A percentile compares a stretch with the other conserved stretches of the same genome.
phyloP scores from a whole-genome alignment of 805 yeast species.

The Starmerella roubikii region DNA sequence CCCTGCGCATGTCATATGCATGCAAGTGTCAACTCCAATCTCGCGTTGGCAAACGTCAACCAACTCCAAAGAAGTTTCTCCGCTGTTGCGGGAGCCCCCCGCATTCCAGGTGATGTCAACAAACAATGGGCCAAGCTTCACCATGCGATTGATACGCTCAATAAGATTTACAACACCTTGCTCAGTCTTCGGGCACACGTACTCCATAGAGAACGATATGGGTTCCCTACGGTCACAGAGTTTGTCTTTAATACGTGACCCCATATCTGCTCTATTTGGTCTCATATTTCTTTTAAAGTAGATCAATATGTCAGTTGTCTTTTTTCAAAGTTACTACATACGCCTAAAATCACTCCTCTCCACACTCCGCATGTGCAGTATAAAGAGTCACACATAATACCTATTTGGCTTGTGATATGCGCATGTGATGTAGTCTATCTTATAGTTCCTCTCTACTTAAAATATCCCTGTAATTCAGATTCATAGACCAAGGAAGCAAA shows the following conservation, averaged over 20 bases:
- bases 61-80: slow-evolving; percentile 66
- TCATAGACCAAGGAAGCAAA: background rate
- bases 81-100: slow-evolving; percentile 65
- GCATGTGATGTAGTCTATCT: background rate
- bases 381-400: too few relatives aligned
- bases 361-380: background rate
- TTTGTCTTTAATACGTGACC: slow-evolving; percentile 37
- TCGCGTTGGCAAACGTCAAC: slow-evolving; percentile 83
- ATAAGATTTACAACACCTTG: slow-evolving; percentile 94
- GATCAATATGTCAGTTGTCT: too few relatives aligned
- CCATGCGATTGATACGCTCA: slow-evolving; percentile 97
- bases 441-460: too few relatives aligned
- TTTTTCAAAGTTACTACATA: slow-evolving; percentile 1
- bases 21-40: slow-evolving; percentile 86
- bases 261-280: background rate
- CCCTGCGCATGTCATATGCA: slow-evolving; percentile 95
- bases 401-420: too few relatives aligned
- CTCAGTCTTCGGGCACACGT: slow-evolving; percentile 91
- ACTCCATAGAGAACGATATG: slow-evolving; percentile 80
- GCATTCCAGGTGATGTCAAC: slow-evolving; percentile 98
- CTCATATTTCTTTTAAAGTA: too few relatives aligned
- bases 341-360: background rate
- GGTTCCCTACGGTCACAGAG: slow-evolving; percentile 23
- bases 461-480: background rate
- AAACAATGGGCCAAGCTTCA: slow-evolving; percentile 76